Conservation (phyloP, 768 basidiomycete species). For the Coprinellus micaceus region DNA sequence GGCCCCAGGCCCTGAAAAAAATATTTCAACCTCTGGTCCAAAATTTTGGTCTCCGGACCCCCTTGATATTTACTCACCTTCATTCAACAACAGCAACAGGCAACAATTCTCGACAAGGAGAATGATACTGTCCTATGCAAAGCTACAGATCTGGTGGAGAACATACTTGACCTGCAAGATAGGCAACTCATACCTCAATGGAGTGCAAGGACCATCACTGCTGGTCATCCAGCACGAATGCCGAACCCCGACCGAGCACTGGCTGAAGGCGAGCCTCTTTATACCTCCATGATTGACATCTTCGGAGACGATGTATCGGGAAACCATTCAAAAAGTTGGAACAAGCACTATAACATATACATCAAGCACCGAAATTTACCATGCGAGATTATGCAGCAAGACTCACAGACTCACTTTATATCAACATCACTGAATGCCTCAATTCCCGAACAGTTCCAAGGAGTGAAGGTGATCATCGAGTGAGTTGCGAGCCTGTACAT, state of each 20-base stretch:
- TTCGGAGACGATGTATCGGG: slow-evolving; percentile 43
- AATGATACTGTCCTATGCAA: slow-evolving; percentile 1
- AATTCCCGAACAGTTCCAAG: slow-evolving; percentile 34
- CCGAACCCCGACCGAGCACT: slow-evolving; percentile 29
- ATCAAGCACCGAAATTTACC: slow-evolving; percentile 34
- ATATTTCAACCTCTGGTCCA: no score
- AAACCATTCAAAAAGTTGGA: slow-evolving; percentile 41
- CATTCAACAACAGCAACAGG: no score
- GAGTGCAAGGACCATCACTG: slow-evolving; percentile 13
- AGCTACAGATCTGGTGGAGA: slow-evolving; percentile 12
- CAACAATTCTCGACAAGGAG: slow-evolving; percentile 12
- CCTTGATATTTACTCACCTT: no score
- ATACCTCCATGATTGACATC: slow-evolving; percentile 26
- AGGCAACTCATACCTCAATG: slow-evolving; percentile 16
- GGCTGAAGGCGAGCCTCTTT: slow-evolving; percentile 28
- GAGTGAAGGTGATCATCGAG: slow-evolving; percentile 28
- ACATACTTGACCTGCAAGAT: slow-evolving; percentile 17
- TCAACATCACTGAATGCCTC: slow-evolving; percentile 36
- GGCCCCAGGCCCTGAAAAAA: no score
- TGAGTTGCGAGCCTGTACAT: slow-evolving; percentile 15
- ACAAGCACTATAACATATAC: slow-evolving; percentile 42
- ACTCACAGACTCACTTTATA: slow-evolving; percentile 35
- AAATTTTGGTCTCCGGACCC: no score
- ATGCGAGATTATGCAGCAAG: slow-evolving; percentile 29
- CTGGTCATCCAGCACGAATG: slow-evolving; percentile 23